Evolutionary conservation across 495 filamentous ascomycete genomes (phyloP).

Genomic region (Penicillium bovifimosum): DNA sequence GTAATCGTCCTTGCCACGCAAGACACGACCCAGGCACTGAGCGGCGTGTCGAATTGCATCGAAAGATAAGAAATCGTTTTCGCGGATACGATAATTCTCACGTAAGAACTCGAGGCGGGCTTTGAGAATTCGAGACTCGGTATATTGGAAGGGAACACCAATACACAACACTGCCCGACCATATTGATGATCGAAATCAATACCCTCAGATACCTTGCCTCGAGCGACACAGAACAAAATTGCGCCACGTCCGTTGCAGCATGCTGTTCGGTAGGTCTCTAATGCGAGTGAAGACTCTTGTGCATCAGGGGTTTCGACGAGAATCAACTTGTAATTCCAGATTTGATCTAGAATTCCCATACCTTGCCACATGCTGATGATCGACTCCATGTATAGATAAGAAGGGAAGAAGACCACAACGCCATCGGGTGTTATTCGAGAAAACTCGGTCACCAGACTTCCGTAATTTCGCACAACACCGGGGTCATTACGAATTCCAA

Average conservation of each 20-base stretch:
- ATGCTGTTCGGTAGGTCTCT: slow-evolving; percentile 95
- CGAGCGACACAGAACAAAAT: slow-evolving; percentile 91
- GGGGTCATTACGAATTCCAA: slow-evolving; percentile 91
- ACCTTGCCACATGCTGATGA: slow-evolving; percentile 98
- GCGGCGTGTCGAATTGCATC: slow-evolving; percentile 98
- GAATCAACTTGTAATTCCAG: slow-evolving; percentile 98
- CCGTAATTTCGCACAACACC: slow-evolving; percentile 95
- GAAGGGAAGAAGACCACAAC: slow-evolving; percentile 99
- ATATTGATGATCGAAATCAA: slow-evolving; percentile 99
- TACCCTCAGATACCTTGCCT: slow-evolving; percentile 95
- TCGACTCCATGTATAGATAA: slow-evolving; percentile 98
- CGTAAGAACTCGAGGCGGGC: slow-evolving; percentile 92
- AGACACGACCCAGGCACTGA: slow-evolving; percentile 91
- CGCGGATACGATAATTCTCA: slow-evolving; percentile 93
- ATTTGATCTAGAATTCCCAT: slow-evolving; percentile 97
- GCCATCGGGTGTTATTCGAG: slow-evolving; percentile 90
- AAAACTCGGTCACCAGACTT: slow-evolving; percentile 84
- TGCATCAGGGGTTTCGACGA: slow-evolving; percentile 95
- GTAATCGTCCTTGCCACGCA: slow-evolving; percentile 97
- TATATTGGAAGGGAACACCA: slow-evolving; percentile 98
- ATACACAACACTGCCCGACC: slow-evolving; percentile 95
- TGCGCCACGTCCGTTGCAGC: slow-evolving; percentile 92
- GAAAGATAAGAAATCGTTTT: slow-evolving; percentile 98
- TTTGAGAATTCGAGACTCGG: slow-evolving; percentile 93
- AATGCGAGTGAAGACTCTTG: slow-evolving; percentile 95